These are phyloP conservation scores for Rubus idaeus DNA, from an alignment of 306 rosid genomes.

Conservation along the genomic window DNA sequence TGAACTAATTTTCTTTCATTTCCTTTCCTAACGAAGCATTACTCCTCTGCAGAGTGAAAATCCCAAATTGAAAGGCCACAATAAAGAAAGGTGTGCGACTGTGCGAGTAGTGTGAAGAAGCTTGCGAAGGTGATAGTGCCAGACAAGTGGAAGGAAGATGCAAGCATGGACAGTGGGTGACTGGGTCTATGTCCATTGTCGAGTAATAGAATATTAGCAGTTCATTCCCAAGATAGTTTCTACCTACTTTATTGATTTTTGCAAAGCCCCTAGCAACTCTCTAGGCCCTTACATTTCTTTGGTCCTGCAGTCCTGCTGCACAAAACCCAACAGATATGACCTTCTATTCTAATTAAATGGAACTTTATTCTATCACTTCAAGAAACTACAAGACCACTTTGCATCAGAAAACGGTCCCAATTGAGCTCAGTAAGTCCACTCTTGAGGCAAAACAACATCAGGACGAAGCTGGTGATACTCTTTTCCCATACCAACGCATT, in stretches of 20 bases:
- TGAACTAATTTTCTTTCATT: too few species aligned
- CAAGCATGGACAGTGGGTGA: too few species aligned
- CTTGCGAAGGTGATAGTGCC: too few species aligned
- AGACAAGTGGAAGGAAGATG: too few species aligned
- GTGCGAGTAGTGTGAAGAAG: too few species aligned
- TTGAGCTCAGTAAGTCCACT: constrained; percentile 35
- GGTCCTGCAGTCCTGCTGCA: constrained; percentile 19
- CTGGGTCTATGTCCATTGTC: too few species aligned
- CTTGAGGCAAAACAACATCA: constrained; percentile 38
- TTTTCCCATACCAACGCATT: not conserved
- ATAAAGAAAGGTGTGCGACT: too few species aligned
- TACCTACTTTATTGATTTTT: constrained; percentile 15
- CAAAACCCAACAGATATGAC: constrained; percentile 23
- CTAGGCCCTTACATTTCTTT: not conserved
- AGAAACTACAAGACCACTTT: constrained; percentile 16
- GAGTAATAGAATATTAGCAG: not conserved
- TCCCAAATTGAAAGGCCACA: too few species aligned
- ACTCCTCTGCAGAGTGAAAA: too few species aligned
- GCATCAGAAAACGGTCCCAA: not conserved
- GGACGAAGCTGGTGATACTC: constrained; percentile 18
- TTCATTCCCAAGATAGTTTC: not conserved
- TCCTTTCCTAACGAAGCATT: too few species aligned
- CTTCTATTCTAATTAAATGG: constrained; percentile 27
- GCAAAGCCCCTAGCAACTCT: constrained; percentile 1
- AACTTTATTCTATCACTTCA: constrained; percentile 16